These are phyloP conservation scores for Lonicera japonica DNA, from an alignment of 129 eudicot genomes.

Conservation along the genomic window DNA sequence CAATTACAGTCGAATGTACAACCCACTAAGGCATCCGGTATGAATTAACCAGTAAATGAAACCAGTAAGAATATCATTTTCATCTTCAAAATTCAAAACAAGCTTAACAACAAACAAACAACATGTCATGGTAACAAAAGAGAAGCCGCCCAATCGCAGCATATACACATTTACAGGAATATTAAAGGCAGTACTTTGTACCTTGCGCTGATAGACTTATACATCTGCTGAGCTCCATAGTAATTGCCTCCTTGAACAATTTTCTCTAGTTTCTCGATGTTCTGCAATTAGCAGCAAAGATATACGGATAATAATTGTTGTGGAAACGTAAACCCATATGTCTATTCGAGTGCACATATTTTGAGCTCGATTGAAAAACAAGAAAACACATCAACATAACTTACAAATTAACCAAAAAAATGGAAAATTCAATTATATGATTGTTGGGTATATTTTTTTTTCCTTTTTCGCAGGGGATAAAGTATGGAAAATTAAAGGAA, in stretches of 20 bases:
- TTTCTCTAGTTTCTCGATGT: conserved; percentile 60
- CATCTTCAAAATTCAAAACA: too few species aligned
- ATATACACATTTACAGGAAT: background rate
- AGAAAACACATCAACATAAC: too few species aligned
- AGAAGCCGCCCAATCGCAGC: background rate
- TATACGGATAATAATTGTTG: background rate
- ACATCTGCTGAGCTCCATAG: conserved; percentile 99
- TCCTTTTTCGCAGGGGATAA: too few species aligned
- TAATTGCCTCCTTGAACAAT: conserved; percentile 60
- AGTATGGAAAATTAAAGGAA: too few species aligned
- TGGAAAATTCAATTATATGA: background rate
- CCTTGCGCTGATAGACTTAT: conserved; percentile 81
- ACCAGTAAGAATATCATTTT: too few species aligned
- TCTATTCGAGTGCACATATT: too few species aligned
- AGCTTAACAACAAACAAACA: too few species aligned
- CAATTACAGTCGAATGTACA: too few species aligned
- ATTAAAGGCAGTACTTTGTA: conserved; percentile 9
- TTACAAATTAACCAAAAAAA: background rate
- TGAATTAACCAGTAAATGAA: too few species aligned
- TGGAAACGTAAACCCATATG: background rate
- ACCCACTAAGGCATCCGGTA: too few species aligned
- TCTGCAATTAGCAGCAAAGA: conserved; percentile 36
- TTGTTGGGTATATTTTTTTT: too few species aligned
- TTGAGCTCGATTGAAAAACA: too few species aligned
- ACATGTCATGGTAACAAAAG: background rate